Base-by-base conservation (phyloP, 768 basidiomycete genomes). In the Lactifluus pinguis region DNA sequence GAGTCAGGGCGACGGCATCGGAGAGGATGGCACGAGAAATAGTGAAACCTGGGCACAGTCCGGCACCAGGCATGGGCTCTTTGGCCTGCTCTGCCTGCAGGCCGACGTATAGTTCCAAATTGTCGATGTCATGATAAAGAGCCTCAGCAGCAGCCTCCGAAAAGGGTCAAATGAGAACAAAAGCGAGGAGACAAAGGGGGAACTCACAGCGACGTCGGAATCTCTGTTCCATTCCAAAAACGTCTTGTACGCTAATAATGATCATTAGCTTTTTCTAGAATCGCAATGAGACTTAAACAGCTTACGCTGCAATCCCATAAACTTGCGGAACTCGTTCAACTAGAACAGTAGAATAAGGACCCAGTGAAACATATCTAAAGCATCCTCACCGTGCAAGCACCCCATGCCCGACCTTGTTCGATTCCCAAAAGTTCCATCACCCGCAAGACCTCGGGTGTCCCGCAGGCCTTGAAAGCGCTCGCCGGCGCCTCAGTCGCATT, bases 11-110 rank as follows among this genome's bases (percentile, higher is more conserved):
- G 39, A 91, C 84, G 2, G 89, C 89, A 69, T 91, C 89, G 11
- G 84, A 78, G 14, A 94, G 76, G 64, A 94, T 92, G n/a, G 89
- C 87, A 48, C 91, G 79, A 7, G 89, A 89, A 64, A 89, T 86
- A 5, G 91, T 92, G 73, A 84, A 91, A 30, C 89, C 87, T 5
- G 89, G 89, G 69, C 89, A 91, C 5, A 92, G 69, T 11, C 89
- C 90, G 6, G 87, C 84, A 7, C 89, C 91, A 1, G 82, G 79
- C 25, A 77, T 76, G 6, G 83, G 80, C 2, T 66, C 62, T 68
- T 91, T 92, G 2, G 86, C 68, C 66, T 90, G 77, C 70, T 92
- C 90, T 6, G 87, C 86, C 48, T 69, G 69, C 57, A 72, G 11
- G 3, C 71, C 71, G 8, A 70, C 88, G 67, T 92, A 80, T 11